A percentile compares a stretch with the other conserved stretches of the same genome.
phyloP scores from a whole-genome alignment of 495 filamentous ascomycete species.

The Xylaria longipes region DNA sequence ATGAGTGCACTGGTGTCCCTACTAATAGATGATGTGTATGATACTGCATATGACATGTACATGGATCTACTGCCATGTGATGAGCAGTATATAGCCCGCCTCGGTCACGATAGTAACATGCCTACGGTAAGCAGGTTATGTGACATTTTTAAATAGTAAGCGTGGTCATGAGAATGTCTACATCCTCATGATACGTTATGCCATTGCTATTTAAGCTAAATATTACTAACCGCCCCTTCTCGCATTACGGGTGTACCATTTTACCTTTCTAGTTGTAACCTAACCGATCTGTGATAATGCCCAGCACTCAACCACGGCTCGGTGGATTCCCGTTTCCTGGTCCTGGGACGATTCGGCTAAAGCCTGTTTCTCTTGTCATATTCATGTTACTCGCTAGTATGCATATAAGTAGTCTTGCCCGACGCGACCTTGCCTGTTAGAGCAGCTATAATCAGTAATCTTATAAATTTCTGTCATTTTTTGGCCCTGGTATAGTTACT shows the following conservation, averaged over 20 bases:
- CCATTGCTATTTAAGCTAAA: neutral
- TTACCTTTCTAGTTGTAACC: neutral
- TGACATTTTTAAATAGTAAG: neutral
- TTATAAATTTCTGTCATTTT: constrained; percentile 5
- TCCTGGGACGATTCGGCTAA: constrained; percentile 22
- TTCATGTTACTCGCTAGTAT: constrained; percentile 4
- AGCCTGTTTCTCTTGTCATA: neutral
- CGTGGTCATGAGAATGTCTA: neutral
- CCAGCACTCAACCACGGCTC: constrained; percentile 14
- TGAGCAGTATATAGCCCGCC: constrained; percentile 2
- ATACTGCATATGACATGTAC: constrained; percentile 31
- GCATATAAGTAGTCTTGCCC: constrained; percentile 25
- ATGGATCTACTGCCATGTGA: constrained; percentile 24
- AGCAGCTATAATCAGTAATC: constrained; percentile 10
- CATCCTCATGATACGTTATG: constrained; percentile 3
- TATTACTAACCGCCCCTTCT: neutral
- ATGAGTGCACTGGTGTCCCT: constrained; percentile 8
- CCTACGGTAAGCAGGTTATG: constrained; percentile 1
- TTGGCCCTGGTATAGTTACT: constrained; percentile 9
- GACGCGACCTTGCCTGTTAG: constrained; percentile 20
- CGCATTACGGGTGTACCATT: neutral
- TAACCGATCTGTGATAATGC: neutral
- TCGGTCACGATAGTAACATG: neutral
- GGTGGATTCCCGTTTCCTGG: constrained; percentile 22
- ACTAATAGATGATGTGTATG: constrained; percentile 12